Conservation (phyloP, 2,329 filamentous ascomycete genomes). For the Botryosphaeria dothidea region DNA sequence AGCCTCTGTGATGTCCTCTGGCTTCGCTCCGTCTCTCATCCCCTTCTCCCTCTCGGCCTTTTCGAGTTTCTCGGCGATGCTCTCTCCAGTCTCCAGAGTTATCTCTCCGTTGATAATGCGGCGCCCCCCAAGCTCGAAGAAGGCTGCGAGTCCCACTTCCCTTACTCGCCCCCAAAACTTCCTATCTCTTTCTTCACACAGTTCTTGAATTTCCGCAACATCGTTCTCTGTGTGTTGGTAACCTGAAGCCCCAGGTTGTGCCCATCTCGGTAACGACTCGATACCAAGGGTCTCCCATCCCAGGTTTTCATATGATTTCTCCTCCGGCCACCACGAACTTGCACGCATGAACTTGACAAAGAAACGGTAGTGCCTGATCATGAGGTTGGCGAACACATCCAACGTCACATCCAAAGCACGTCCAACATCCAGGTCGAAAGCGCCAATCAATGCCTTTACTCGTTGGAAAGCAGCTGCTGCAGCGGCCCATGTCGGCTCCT, state of each 20-base stretch:
- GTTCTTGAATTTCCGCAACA: slow-evolving; percentile 56
- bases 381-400: slow-evolving; percentile 89
- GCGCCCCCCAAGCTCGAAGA: slow-evolving; percentile 82
- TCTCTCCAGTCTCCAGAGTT: background rate
- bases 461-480: slow-evolving; percentile 86
- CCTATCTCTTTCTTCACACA: slow-evolving; percentile 67
- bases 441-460: slow-evolving; percentile 92
- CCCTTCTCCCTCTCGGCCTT: background rate
- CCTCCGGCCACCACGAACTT: slow-evolving; percentile 94
- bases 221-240: slow-evolving; percentile 70
- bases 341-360: slow-evolving; percentile 89
- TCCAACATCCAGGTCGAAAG: slow-evolving; percentile 95
- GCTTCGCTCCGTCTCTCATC: slow-evolving; percentile 32
- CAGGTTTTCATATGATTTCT: slow-evolving; percentile 56
- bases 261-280: slow-evolving; percentile 81
- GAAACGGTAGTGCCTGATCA: slow-evolving; percentile 91
- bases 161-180: slow-evolving; percentile 82
- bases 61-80: slow-evolving; percentile 26
- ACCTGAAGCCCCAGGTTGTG: slow-evolving; percentile 67
- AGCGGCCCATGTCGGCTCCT: slow-evolving; percentile 71
- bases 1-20: slow-evolving; percentile 47
- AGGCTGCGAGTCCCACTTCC: slow-evolving; percentile 75
- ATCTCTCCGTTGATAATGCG: slow-evolving; percentile 61
- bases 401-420: slow-evolving; percentile 91
- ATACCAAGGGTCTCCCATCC: slow-evolving; percentile 52